Evolutionary conservation across 1,284 basidiomycete species (phyloP).

Genomic region (Ustilago nuda): DNA sequence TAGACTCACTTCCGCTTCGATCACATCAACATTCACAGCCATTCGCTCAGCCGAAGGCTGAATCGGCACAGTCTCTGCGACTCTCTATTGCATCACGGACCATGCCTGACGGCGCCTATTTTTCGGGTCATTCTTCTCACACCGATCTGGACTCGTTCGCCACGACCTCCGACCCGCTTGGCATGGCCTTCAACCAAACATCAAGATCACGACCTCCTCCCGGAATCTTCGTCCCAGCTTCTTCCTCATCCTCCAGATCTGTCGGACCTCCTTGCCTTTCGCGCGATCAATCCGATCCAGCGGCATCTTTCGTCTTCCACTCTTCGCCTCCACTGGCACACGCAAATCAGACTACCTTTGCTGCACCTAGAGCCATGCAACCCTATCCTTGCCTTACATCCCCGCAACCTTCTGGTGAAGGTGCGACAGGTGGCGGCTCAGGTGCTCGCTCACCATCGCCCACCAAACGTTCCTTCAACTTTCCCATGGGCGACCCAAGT

Average conservation of each 20-base stretch:
- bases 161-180: constrained; percentile 4
- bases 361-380: constrained; percentile 53
- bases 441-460: constrained; percentile 58
- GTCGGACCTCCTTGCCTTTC: constrained; percentile 15
- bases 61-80: neutral
- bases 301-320: constrained; percentile 21
- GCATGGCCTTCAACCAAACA: constrained; percentile 20
- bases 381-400: constrained; percentile 56
- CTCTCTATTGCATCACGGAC: constrained; percentile 13
- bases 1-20: constrained; percentile 8
- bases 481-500: constrained; percentile 52
- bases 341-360: constrained; percentile 25
- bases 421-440: constrained; percentile 6
- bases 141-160: constrained; percentile 12
- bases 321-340: constrained; percentile 31
- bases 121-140: constrained; percentile 14
- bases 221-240: constrained; percentile 12
- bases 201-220: constrained; percentile 22
- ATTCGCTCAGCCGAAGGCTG: constrained; percentile 1
- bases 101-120: constrained; percentile 38
- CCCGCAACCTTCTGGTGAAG: constrained; percentile 42
- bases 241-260: constrained; percentile 19
- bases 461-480: constrained; percentile 53
- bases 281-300: constrained; percentile 3
- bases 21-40: neutral